Conservation (phyloP, 164 flowering plant genomes). For the Amborella trichopoda region DNA sequence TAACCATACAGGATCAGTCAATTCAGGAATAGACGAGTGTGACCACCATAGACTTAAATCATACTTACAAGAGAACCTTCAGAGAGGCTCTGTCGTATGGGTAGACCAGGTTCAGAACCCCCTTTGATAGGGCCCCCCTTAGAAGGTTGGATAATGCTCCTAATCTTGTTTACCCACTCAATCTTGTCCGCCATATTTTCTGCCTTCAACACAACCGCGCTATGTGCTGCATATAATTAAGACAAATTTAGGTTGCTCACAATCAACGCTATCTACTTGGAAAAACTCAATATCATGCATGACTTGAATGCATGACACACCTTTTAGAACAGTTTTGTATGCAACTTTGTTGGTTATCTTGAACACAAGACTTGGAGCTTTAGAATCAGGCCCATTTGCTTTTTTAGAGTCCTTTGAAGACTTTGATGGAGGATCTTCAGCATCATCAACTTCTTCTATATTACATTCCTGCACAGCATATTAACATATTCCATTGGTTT, state of each 20-base stretch:
- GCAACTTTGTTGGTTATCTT: constrained; percentile 85
- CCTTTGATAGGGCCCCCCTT: constrained; percentile 48
- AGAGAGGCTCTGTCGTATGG: constrained; percentile 83
- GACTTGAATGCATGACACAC: constrained; percentile 19
- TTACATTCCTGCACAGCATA: constrained; percentile 63
- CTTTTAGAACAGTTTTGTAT: constrained; percentile 90
- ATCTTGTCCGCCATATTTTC: constrained; percentile 71
- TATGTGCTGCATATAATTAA: constrained; percentile 57
- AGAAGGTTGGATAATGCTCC: constrained; percentile 43
- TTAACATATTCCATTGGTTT: background rate
- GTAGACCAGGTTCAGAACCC: constrained; percentile 28
- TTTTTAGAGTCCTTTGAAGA: constrained; percentile 83
- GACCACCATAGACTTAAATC: background rate
- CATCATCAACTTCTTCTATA: constrained; percentile 60
- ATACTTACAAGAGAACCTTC: constrained; percentile 90
- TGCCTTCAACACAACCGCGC: constrained; percentile 84
- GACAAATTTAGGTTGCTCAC: background rate
- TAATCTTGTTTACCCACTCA: constrained; percentile 82
- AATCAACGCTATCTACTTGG: background rate
- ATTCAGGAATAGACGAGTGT: too few relatives aligned
- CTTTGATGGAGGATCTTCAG: constrained; percentile 66
- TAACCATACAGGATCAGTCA: too few relatives aligned
- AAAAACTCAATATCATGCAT: background rate
- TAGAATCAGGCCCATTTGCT: constrained; percentile 78
- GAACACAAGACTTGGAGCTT: constrained; percentile 57